Evolutionary conservation across 116 monocot genomes (phyloP), one percentile per base, ranked within the genome.

Genomic region (Zostera marina): DNA sequence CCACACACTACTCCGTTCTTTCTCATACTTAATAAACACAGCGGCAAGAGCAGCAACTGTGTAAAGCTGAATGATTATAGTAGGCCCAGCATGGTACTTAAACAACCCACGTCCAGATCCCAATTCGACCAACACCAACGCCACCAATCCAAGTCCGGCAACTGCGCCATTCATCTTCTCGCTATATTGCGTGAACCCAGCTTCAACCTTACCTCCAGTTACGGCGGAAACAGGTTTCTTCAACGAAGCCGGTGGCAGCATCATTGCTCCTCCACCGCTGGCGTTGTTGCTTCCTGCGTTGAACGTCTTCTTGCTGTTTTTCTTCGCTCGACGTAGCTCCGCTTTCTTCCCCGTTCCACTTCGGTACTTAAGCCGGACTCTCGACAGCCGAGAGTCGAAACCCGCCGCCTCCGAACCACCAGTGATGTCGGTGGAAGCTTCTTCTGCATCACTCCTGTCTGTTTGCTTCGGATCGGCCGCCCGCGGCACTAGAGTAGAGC

Each of bases 1-100:
- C 86, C 86, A 87, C 11, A 78, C 63, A 60, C 86, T 87, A 59
- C 73, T 71, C 59, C 57, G 60, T 68, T 87, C 81, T 78, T 76
- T 87, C 68, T 87, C 76, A 62, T 57, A 76, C 68, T 87, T 87
- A 42, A 81, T 48, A 49, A 78, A 71, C 21, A 87, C 14, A 0
- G 81, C 76, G n/a, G 59, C 70, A 3, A 62, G 59, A 7, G 78
- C 64, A 7, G 78, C 71, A 9, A 73, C 73, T 23, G 86, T 73
- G 63, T 87, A 81, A 52, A 79, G 39, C 78, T 87, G 86, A 53
- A 81, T 42, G 66, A 87, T 73, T 24, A 87, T 14, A 9, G 69
- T 64, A 6, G 81, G 53, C 16, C 73, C 65, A 4, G 73, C 15
- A 73, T 87, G 86, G 73, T 70, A 87, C 49, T 47, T 52, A 49